Conservation (phyloP, 202 grass and related monocot species). For the Zizania palustris region DNA sequence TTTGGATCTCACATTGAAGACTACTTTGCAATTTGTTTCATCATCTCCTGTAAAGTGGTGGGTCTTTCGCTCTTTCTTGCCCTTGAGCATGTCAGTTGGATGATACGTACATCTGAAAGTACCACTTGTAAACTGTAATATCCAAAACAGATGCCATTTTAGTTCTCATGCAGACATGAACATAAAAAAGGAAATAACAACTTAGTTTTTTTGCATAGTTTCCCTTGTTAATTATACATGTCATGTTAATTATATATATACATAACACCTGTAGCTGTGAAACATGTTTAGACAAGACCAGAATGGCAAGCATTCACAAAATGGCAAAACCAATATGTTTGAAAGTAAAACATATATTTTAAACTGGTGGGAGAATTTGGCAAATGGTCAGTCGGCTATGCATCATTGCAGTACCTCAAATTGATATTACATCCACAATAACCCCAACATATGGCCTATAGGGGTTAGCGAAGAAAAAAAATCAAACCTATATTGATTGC, state of each 20-base stretch:
- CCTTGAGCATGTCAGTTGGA: background rate
- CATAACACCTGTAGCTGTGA: background rate
- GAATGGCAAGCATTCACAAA: background rate
- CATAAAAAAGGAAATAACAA: background rate
- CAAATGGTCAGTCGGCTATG: background rate
- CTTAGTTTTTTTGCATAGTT: background rate
- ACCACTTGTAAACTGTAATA: background rate
- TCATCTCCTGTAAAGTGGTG: slow-evolving; percentile 92
- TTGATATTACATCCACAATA: slow-evolving; percentile 1
- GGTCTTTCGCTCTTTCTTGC: slow-evolving; percentile 26
- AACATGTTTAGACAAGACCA: background rate
- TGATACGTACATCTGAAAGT: slow-evolving; percentile 14
- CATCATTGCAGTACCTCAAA: background rate
- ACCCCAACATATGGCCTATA: background rate
- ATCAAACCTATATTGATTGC: background rate
- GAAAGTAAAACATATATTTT: background rate
- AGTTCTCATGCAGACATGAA: background rate
- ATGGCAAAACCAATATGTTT: background rate
- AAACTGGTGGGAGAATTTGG: background rate
- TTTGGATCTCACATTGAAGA: slow-evolving; percentile 92
- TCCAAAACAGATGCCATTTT: background rate
- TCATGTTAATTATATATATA: no score
- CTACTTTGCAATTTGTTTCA: slow-evolving; percentile 70
- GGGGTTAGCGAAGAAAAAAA: background rate
- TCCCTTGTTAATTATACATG: background rate